phyloP scores from a whole-genome alignment of 805 yeast species.

The Kregervanrija fluxuum region DNA sequence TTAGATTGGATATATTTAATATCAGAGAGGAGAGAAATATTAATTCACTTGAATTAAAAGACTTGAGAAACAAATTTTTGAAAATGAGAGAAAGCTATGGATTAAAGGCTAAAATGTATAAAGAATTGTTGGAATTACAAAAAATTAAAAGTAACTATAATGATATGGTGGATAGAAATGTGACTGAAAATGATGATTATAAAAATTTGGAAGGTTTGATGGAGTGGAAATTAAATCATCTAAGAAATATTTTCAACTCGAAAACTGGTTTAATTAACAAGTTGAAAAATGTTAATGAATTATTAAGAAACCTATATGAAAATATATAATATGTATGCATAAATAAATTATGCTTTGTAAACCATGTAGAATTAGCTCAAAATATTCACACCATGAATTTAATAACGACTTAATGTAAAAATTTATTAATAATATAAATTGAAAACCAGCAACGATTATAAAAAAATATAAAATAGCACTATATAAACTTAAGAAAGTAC shows the following conservation, averaged over 20 bases:
- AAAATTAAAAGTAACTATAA: constrained; percentile 1
- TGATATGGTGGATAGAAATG: neutral
- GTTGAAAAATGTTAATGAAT: constrained; percentile 22
- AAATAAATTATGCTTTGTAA: no score
- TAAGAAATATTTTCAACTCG: constrained; percentile 18
- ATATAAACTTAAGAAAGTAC: no score
- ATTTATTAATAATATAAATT: no score
- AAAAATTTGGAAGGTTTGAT: constrained; percentile 5
- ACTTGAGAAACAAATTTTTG: constrained; percentile 13
- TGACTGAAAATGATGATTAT: neutral
- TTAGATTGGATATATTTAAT: constrained; percentile 24
- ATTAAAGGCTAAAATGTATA: constrained; percentile 10
- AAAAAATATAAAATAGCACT: no score
- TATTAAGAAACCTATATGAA: constrained; percentile 12
- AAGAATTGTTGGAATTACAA: constrained; percentile 11
- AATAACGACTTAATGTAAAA: no score
- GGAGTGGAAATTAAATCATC: constrained; percentile 11
- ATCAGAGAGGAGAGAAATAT: constrained; percentile 21
- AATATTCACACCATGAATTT: no score
- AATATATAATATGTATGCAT: no score
- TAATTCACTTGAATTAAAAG: constrained; percentile 14
- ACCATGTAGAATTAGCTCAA: no score
- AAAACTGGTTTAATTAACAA: constrained; percentile 21
- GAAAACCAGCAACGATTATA: no score
- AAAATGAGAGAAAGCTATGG: constrained; percentile 11